Evolutionary conservation across 441 rosid genomes (phyloP), one percentile per base, ranked within the genome.

Genomic region (Pelargonium myrrhifolium): DNA sequence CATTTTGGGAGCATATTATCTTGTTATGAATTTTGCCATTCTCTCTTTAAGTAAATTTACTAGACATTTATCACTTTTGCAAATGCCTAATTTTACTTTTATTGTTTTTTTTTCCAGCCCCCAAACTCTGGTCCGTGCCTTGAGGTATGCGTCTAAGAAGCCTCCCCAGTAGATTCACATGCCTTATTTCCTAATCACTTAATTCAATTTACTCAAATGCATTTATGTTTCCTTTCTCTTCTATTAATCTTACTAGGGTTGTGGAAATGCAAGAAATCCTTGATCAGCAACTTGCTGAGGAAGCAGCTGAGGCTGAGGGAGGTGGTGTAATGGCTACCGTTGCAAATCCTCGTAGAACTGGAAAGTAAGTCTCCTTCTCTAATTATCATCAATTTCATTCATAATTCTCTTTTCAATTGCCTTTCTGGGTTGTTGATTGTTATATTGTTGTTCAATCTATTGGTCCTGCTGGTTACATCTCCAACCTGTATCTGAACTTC

Each of bases 261-360:
- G 97, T 95, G 74, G 99, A 95, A 81, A 95, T 89, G 98, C 99
- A 95, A 87, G 99, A 95, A 84, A 95, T 95, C 74, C 88, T 90
- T 77, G 99, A 95, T 76, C 88, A 92, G 74, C 96, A 95, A 80
- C 80, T 95, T 74, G 97, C 98, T 66, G 99, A 95, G 81, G 99
- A 95, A 78, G 99, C 96, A 66, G 99, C 99, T 62, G 99, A 95
- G 84, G 99, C 97, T 77, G 99, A 92, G 81, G 99, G 98, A 66
- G 97, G 80, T 37, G 97, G 88, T 71, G 96, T 87, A 49, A 84
- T 95, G 93, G 89, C 96, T 78, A 70, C 91, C 74, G 73, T 92
- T 74, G 88, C 95, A 68, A 90, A 92, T 81, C 97, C 97, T 72
- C 97, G 89, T 31, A 82, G 93, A 84, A 77, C 88, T 83, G 86